phyloP scores from a whole-genome alignment of 176 grass and related monocot genomes.

The Hsuehochloa calcarea region DNA sequence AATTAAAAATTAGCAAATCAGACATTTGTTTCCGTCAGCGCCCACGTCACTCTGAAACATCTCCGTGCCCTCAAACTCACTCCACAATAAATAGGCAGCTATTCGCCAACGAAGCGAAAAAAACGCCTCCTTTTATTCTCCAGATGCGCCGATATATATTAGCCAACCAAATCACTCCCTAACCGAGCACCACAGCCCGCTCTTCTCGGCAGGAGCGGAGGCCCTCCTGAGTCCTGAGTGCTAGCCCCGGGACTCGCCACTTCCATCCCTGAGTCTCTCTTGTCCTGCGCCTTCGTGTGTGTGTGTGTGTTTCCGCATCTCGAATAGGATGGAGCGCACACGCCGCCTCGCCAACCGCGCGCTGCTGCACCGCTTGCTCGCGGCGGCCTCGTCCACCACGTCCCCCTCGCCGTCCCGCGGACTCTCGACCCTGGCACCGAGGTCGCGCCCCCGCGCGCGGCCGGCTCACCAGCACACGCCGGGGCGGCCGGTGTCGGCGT shows the following conservation, averaged over 20 bases:
- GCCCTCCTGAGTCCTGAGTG: neutral
- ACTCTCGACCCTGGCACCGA: slow-evolving; percentile 40
- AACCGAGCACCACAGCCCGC: slow-evolving; percentile 30
- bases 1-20: no score
- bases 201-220: slow-evolving; percentile 49
- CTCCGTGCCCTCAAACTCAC: slow-evolving; percentile 41
- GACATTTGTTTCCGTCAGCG: neutral
- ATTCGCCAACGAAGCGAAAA: neutral
- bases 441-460: neutral
- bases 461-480: slow-evolving; percentile 39
- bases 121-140: neutral
- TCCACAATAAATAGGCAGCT: slow-evolving; percentile 12
- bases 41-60: slow-evolving; percentile 12
- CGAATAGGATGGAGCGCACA: slow-evolving; percentile 63
- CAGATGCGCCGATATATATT: slow-evolving; percentile 30
- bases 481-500: slow-evolving; percentile 35
- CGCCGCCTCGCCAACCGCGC: slow-evolving; percentile 74
- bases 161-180: slow-evolving; percentile 41
- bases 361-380: slow-evolving; percentile 70
- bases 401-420: slow-evolving; percentile 46
- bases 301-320: neutral
- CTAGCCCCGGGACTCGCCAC: neutral
- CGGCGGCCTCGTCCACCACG: slow-evolving; percentile 16
- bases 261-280: slow-evolving; percentile 20
- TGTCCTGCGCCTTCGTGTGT: neutral